These are phyloP conservation scores for Planoprotostelium fungivorum DNA, from an alignment of 78 protist genomes.

Conservation along the genomic window DNA sequence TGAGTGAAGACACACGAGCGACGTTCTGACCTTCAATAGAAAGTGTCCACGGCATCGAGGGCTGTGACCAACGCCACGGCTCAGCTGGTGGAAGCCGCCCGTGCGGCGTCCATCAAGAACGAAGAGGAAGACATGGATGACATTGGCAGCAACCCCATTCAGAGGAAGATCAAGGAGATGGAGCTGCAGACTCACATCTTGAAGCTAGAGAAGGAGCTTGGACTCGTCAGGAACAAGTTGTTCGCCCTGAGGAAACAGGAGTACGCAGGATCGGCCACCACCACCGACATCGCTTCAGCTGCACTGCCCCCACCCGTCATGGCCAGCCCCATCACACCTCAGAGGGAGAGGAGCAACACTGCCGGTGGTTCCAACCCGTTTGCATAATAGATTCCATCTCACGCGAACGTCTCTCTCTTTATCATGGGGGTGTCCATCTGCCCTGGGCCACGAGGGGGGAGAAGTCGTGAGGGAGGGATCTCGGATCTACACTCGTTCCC, in stretches of 20 bases:
- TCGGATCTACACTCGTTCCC: too few species aligned
- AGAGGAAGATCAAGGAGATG: slow-evolving; percentile 45
- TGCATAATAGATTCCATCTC: too few species aligned
- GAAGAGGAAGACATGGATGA: background rate
- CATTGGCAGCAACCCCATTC: background rate
- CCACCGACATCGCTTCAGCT: background rate
- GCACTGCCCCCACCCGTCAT: background rate
- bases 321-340: background rate
- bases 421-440: too few species aligned
- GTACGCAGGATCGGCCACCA: slow-evolving; percentile 9
- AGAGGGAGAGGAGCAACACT: too few species aligned
- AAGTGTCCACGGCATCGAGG: slow-evolving; percentile 1
- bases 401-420: too few species aligned
- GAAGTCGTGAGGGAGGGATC: too few species aligned
- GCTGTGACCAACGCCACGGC: slow-evolving; percentile 47
- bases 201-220: slow-evolving; percentile 48
- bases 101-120: slow-evolving; percentile 28
- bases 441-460: too few species aligned
- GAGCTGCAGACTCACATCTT: slow-evolving; percentile 49
- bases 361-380: too few species aligned
- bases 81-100: slow-evolving; percentile 64
- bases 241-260: slow-evolving; percentile 39
- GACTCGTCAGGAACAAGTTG: slow-evolving; percentile 37
- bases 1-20: background rate
- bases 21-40: background rate